Evolutionary conservation across 208 protist genomes (phyloP).

Genomic region (Acanthamoeba divionensis): DNA sequence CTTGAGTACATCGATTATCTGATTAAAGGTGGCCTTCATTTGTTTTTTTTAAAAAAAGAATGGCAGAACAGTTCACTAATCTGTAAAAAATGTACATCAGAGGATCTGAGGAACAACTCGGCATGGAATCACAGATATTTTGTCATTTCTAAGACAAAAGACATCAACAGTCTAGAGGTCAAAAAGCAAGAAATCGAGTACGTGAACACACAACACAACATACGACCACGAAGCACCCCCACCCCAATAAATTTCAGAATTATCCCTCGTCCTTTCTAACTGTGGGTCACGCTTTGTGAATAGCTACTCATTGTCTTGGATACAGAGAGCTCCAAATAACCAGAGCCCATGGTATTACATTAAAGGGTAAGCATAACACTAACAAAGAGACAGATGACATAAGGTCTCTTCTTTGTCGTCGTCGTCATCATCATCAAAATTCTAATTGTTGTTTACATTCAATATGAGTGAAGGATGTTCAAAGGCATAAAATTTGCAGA

Average conservation of each 20-base stretch:
- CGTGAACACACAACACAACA: background rate
- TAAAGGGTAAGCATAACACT: background rate
- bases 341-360: conserved; percentile 34
- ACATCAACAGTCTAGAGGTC: background rate
- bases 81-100: background rate
- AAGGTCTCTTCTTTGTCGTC: background rate
- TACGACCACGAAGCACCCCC: too few species aligned
- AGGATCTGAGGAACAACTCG: conserved; percentile 86
- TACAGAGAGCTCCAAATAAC: conserved; percentile 13
- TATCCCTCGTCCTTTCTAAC: too few species aligned
- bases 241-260: too few species aligned
- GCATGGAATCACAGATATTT: conserved; percentile 88
- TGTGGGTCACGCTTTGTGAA: too few species aligned
- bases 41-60: background rate
- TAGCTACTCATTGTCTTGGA: conserved; percentile 17
- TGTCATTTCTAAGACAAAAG: conserved; percentile 64
- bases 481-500: conserved; percentile 7
- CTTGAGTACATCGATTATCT: conserved; percentile 70
- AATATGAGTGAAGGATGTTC: background rate
- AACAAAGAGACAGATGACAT: background rate
- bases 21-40: conserved; percentile 49
- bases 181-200: conserved; percentile 27
- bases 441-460: background rate
- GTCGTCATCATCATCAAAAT: background rate
- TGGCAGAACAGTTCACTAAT: too few species aligned